Evolutionary conservation across 495 filamentous ascomycete genomes (phyloP).

Genomic region (Hypomontagnella monticulosa): DNA sequence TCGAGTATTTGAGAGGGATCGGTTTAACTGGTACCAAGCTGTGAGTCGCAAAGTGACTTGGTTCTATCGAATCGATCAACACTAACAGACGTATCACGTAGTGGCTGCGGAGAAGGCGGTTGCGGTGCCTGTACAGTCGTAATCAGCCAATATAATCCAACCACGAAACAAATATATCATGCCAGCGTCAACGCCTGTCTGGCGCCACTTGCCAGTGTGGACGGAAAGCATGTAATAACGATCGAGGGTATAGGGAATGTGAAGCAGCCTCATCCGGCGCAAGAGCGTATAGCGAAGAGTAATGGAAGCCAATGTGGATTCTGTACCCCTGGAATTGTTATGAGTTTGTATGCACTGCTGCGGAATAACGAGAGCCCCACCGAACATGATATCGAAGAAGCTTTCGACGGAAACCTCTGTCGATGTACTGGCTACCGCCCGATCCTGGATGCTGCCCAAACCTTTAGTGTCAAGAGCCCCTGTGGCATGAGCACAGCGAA

Average conservation of each 20-base stretch:
- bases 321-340: conserved; percentile 97
- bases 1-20: conserved; percentile 91
- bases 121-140: conserved; percentile 98
- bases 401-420: conserved; percentile 95
- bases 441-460: conserved; percentile 90
- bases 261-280: conserved; percentile 86
- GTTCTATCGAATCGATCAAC: conserved; percentile 30
- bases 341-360: conserved; percentile 88
- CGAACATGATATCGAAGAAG: conserved; percentile 83
- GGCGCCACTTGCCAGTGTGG: conserved; percentile 88
- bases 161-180: conserved; percentile 89
- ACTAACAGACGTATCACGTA: conserved; percentile 51
- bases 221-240: conserved; percentile 98
- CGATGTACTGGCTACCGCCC: conserved; percentile 95
- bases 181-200: conserved; percentile 94
- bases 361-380: conserved; percentile 75
- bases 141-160: conserved; percentile 90
- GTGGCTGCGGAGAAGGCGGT: conserved; percentile 92
- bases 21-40: conserved; percentile 81
- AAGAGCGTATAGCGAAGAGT: conserved; percentile 86
- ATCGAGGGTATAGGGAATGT: conserved; percentile 96
- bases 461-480: conserved; percentile 64
- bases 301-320: conserved; percentile 80
- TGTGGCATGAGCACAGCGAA: conserved; percentile 69
- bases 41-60: conserved; percentile 42